These are phyloP conservation scores for Escovopsis sp. DNA, from an alignment of 2,329 filamentous ascomycete genomes.

Conservation along the genomic window DNA sequence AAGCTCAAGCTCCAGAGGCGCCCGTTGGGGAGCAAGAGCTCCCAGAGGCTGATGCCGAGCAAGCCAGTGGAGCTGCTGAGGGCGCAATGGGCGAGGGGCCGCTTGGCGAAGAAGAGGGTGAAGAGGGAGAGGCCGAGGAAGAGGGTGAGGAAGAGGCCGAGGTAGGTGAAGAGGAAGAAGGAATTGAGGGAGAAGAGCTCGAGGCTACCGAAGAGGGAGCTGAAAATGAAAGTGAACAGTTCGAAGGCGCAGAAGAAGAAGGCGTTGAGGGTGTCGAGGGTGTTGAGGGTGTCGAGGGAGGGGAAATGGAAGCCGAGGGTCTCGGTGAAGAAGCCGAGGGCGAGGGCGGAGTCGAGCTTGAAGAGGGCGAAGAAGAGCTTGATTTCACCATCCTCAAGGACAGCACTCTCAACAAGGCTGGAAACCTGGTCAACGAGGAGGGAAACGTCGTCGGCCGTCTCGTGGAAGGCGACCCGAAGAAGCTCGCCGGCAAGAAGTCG, in stretches of 20 bases:
- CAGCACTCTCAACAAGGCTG: conserved; percentile 43
- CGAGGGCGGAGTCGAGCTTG: too few species aligned
- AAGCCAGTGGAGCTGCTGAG: not conserved
- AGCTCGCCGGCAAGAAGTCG: conserved; percentile 47
- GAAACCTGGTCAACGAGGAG: conserved; percentile 40
- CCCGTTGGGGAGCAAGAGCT: not conserved
- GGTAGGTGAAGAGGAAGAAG: not conserved
- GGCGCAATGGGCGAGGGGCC: not conserved
- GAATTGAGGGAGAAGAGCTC: not conserved
- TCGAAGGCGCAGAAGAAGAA: not conserved
- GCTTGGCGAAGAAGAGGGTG: not conserved
- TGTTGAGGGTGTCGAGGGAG: conserved; percentile 1
- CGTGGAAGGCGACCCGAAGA: conserved; percentile 46
- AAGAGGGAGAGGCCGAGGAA: not conserved
- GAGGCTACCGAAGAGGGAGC: not conserved
- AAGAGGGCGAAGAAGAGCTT: conserved; percentile 12
- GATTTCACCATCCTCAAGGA: conserved; percentile 37
- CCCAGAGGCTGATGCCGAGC: not conserved
- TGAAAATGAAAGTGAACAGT: not conserved
- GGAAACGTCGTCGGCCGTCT: conserved; percentile 46
- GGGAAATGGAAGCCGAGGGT: not conserved
- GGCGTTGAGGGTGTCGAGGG: conserved; percentile 3
- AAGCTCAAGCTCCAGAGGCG: not conserved
- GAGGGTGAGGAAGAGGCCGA: not conserved
- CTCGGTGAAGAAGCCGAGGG: conserved; percentile 5